Evolutionary conservation across 2,329 filamentous ascomycete species (phyloP).

Genomic region (Claviceps sorghi): DNA sequence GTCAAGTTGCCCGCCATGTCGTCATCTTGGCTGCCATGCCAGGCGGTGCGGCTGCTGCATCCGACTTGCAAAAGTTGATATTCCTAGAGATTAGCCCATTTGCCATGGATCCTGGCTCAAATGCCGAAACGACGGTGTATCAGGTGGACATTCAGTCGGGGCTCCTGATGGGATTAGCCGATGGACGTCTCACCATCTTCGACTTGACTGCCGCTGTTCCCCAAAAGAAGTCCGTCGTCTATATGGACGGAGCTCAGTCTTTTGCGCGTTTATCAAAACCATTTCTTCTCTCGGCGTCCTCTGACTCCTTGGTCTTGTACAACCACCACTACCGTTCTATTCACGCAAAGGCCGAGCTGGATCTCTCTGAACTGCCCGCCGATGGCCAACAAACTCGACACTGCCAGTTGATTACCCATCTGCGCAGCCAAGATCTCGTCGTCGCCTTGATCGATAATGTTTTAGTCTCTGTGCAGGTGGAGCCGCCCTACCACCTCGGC

Average conservation of each 20-base stretch:
- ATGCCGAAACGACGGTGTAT: slow-evolving; percentile 21
- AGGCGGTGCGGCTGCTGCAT: slow-evolving; percentile 10
- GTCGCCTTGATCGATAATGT: slow-evolving; percentile 49
- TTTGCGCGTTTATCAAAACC: slow-evolving; percentile 54
- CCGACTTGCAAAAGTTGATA: slow-evolving; percentile 21
- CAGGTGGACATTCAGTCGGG: slow-evolving; percentile 50
- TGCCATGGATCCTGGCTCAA: slow-evolving; percentile 11
- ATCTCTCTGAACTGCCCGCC: slow-evolving; percentile 26
- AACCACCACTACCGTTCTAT: slow-evolving; percentile 54
- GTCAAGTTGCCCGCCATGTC: slow-evolving; percentile 17
- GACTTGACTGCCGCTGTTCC: slow-evolving; percentile 50
- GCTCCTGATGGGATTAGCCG: slow-evolving; percentile 43
- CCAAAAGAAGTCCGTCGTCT: slow-evolving; percentile 40
- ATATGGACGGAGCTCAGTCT: slow-evolving; percentile 37
- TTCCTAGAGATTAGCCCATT: slow-evolving; percentile 27
- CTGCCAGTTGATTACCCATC: slow-evolving; percentile 42
- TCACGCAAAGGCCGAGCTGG: slow-evolving; percentile 34
- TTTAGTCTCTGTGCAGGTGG: slow-evolving; percentile 55
- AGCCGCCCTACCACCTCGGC: slow-evolving; percentile 41
- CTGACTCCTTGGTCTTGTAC: slow-evolving; percentile 43
- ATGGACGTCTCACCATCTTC: slow-evolving; percentile 42
- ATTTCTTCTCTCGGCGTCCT: slow-evolving; percentile 47
- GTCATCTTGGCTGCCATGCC: slow-evolving; percentile 20
- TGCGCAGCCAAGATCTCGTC: slow-evolving; percentile 50
- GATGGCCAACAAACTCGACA: slow-evolving; percentile 20